phyloP scores from a whole-genome alignment of 2,329 filamentous ascomycete genomes.

The Fonsecaea multimorphosa region DNA sequence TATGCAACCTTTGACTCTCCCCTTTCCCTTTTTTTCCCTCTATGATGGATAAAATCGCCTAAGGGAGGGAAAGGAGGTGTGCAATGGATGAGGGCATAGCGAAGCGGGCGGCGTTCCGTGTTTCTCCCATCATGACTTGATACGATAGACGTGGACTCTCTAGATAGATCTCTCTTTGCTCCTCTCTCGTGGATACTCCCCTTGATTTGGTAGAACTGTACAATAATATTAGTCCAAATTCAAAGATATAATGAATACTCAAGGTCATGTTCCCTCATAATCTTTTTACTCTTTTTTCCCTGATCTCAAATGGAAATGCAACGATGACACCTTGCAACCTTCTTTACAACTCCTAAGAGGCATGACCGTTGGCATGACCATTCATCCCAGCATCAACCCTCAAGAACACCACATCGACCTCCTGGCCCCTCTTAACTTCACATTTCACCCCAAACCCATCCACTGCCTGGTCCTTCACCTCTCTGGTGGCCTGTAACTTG shows the following conservation, averaged over 20 bases:
- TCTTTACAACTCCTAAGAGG: neutral
- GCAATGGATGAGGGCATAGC: neutral
- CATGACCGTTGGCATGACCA: neutral
- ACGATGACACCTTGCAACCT: neutral
- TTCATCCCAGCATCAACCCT: conserved; percentile 1
- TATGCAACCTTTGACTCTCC: no score
- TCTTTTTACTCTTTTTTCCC: no score
- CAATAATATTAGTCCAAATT: neutral
- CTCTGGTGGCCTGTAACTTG: conserved; percentile 5
- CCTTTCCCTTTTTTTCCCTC: neutral
- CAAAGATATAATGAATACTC: neutral
- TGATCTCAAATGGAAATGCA: no score
- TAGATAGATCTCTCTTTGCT: neutral
- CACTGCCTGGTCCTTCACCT: neutral
- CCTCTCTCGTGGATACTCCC: no score
- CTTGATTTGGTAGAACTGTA: neutral
- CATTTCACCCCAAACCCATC: conserved; percentile 9
- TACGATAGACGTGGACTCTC: neutral
- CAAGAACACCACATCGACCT: conserved; percentile 26
- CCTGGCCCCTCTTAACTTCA: conserved; percentile 22
- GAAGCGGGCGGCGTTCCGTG: neutral
- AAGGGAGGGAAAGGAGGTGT: no score
- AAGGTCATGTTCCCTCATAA: neutral
- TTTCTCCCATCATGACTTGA: conserved; percentile 1
- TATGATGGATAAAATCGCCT: no score